Evolutionary conservation across 345 rosid species (phyloP).

Genomic region (Turritis glabra): DNA sequence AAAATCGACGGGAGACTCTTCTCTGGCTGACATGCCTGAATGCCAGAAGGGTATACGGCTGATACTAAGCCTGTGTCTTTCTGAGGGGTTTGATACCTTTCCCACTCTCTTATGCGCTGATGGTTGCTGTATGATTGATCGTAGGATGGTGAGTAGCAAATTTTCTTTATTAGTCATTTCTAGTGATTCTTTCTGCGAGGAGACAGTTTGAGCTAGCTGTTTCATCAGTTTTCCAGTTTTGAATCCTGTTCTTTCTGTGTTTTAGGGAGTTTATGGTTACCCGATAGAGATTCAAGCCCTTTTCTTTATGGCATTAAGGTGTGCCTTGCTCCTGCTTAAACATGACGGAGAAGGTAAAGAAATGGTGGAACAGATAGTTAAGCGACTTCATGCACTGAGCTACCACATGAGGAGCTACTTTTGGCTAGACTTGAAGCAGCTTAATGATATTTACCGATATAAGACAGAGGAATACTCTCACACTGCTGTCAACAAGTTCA

Average conservation of each 20-base stretch:
- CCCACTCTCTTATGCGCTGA: slow-evolving; percentile 97
- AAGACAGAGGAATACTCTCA: slow-evolving; percentile 98
- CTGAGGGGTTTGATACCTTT: slow-evolving; percentile 96
- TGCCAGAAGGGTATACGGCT: slow-evolving; percentile 98
- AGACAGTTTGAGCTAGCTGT: slow-evolving; percentile 10
- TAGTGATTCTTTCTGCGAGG: neutral
- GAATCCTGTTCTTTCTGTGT: slow-evolving; percentile 19
- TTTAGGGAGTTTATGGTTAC: slow-evolving; percentile 93
- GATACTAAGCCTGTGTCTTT: slow-evolving; percentile 79
- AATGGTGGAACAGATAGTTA: slow-evolving; percentile 78
- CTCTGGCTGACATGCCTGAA: slow-evolving; percentile 86
- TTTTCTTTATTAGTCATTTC: neutral
- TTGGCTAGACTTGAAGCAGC: slow-evolving; percentile 94
- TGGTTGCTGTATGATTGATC: slow-evolving; percentile 99
- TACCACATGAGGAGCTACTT: slow-evolving; percentile 89
- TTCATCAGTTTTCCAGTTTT: neutral
- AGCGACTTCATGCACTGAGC: slow-evolving; percentile 91
- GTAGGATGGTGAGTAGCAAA: slow-evolving; percentile 77
- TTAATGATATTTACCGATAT: slow-evolving; percentile 86
- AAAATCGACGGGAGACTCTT: slow-evolving; percentile 81
- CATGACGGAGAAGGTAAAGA: slow-evolving; percentile 91
- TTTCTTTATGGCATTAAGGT: slow-evolving; percentile 89
- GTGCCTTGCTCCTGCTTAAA: slow-evolving; percentile 80
- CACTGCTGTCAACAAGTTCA: slow-evolving; percentile 94
- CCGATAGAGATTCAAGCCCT: slow-evolving; percentile 96